Percentiles rank a stretch among this genome's conserved stretches.
Conservation (phyloP, 2,329 filamentous ascomycete species). For the Diaporthe sp. region DNA sequence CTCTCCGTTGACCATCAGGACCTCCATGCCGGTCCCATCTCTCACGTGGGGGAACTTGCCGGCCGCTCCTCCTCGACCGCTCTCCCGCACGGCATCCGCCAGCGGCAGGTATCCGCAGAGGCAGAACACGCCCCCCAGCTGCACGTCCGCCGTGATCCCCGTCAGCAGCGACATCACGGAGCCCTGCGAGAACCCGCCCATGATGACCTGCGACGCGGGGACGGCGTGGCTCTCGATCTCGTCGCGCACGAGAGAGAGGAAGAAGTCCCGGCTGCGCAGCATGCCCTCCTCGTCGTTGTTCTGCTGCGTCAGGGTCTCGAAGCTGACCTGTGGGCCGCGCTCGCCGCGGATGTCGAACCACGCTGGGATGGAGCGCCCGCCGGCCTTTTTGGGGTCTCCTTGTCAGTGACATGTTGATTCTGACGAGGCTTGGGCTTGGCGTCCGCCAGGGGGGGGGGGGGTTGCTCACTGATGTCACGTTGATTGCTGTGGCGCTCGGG, state of each 20-base stretch:
- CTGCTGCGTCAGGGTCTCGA: conserved; percentile 24
- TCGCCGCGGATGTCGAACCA: conserved; percentile 36
- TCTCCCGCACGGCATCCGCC: conserved; percentile 9
- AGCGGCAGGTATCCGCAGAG: conserved; percentile 32
- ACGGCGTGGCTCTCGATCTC: not conserved
- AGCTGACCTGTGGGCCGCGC: conserved; percentile 32
- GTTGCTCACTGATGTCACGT: conserved; percentile 20
- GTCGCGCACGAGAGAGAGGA: conserved; percentile 15
- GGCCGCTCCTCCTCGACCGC: not conserved
- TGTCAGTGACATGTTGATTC: not conserved
- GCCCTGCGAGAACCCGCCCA: conserved; percentile 36
- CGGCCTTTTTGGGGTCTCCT: not conserved
- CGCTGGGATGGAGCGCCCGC: conserved; percentile 23
- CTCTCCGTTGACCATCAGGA: conserved; percentile 29
- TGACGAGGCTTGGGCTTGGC: not conserved
- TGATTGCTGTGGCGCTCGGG: conserved; percentile 13
- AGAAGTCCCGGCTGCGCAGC: conserved; percentile 34
- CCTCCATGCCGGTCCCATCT: not conserved
- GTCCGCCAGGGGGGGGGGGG: too few species aligned
- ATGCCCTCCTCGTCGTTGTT: conserved; percentile 29
- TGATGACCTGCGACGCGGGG: conserved; percentile 27
- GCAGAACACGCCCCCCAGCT: conserved; percentile 25
- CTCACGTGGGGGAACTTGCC: conserved; percentile 17
- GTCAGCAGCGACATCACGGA: conserved; percentile 30
- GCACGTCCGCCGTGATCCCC: conserved; percentile 15